phyloP scores from a whole-genome alignment of 768 basidiomycete species.

The Termitomyces sp. region DNA sequence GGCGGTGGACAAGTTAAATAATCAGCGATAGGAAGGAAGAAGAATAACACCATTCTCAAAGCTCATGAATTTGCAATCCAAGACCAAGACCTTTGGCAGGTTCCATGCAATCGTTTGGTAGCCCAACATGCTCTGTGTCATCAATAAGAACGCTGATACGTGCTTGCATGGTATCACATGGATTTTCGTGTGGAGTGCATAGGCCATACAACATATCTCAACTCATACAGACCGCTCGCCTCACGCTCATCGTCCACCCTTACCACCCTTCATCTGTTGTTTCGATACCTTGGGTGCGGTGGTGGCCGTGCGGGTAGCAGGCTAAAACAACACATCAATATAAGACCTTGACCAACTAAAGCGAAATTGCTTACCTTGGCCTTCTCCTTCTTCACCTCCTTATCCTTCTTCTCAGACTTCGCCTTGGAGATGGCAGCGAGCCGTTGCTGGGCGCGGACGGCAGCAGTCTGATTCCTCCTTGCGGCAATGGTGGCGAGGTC shows the following conservation, averaged over 20 bases:
- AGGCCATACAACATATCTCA: slow-evolving; percentile 22
- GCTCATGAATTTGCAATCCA: not conserved
- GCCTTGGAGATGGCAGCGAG: slow-evolving; percentile 88
- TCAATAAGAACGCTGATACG: slow-evolving; percentile 2
- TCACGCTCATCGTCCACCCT: slow-evolving; percentile 59
- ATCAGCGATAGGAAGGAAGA: not conserved
- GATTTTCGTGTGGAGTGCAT: slow-evolving; percentile 22
- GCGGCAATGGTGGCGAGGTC: slow-evolving; percentile 90
- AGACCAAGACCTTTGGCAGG: not conserved
- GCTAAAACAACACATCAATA: slow-evolving; percentile 29
- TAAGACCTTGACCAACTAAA: not conserved
- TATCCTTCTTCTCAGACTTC: slow-evolving; percentile 95
- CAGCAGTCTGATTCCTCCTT: slow-evolving; percentile 87
- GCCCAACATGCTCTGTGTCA: not conserved
- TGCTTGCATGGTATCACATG: slow-evolving; percentile 20
- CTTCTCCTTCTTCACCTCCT: slow-evolving; percentile 93
- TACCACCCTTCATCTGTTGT: slow-evolving; percentile 93
- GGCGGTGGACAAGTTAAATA: not conserved
- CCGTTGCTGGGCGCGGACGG: slow-evolving; percentile 75
- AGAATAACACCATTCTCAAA: not conserved
- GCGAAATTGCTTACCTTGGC: slow-evolving; percentile 50
- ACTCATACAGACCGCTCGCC: slow-evolving; percentile 12
- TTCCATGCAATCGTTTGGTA: not conserved
- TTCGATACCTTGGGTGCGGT: slow-evolving; percentile 85
- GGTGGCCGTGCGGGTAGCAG: slow-evolving; percentile 47